phyloP scores from a whole-genome alignment of 208 protist species.

The Trypanosoma congolense region DNA sequence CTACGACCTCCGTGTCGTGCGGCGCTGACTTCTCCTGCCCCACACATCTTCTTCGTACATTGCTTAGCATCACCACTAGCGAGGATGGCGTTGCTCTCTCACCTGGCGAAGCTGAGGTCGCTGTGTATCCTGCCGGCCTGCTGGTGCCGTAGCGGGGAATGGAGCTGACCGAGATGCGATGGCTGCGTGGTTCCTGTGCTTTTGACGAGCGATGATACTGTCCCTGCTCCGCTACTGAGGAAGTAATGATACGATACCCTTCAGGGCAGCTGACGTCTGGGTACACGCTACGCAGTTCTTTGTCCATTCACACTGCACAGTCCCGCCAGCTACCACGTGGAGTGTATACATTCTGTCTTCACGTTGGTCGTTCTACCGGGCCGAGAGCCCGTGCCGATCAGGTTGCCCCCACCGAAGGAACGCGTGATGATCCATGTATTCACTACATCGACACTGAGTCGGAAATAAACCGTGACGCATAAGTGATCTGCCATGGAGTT shows the following conservation, averaged over 20 bases:
- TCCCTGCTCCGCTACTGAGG: conserved; percentile 21
- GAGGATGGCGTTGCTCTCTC: conserved; percentile 3
- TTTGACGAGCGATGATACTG: conserved; percentile 6
- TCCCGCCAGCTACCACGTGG: conserved; percentile 36
- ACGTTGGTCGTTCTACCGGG: conserved; percentile 36
- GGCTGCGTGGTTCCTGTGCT: not conserved
- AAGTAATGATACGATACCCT: conserved; percentile 20
- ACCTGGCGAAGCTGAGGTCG: conserved; percentile 10
- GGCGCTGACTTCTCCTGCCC: no score
- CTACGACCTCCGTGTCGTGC: no score
- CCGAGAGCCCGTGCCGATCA: conserved; percentile 14
- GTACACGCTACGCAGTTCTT: no score
- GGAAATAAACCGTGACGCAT: conserved; percentile 20
- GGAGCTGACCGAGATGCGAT: conserved; percentile 26
- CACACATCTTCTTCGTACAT: no score
- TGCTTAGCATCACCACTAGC: not conserved
- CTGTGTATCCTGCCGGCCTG: conserved; percentile 28
- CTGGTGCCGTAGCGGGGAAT: conserved; percentile 29
- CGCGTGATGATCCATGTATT: conserved; percentile 25
- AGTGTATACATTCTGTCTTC: conserved; percentile 35
- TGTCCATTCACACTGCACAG: no score
- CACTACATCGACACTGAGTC: conserved; percentile 33
- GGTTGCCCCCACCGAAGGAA: no score
- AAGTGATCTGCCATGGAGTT: conserved; percentile 20
- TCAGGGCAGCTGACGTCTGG: conserved; percentile 20